A percentile compares a stretch with the other conserved stretches of the same genome.
Conservation (phyloP, 176 grass and related monocot species). For the Hordeum marinum region DNA sequence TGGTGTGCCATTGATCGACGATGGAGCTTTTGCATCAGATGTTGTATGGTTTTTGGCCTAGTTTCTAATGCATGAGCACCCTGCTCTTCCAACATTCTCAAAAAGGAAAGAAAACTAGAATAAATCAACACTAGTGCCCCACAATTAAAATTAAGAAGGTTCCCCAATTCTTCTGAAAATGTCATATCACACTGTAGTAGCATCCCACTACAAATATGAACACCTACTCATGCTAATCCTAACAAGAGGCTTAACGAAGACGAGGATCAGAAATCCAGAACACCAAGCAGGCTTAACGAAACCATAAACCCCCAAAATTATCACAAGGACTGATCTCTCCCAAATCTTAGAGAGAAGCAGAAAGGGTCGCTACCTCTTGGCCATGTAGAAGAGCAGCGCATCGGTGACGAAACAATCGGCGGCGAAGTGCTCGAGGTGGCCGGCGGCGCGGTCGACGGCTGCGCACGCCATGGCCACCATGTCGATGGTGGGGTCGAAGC, state of each 20-base stretch:
- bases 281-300: not conserved
- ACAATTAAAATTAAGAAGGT: not conserved
- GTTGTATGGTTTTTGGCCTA: not conserved
- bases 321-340: not conserved
- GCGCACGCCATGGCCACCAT: constrained; percentile 19
- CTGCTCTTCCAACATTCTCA: not conserved
- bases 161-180: not conserved
- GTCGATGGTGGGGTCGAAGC: constrained; percentile 29
- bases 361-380: not conserved
- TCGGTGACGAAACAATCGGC: constrained; percentile 19
- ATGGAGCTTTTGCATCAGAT: not conserved
- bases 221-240: not conserved
- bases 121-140: not conserved
- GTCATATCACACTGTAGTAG: not conserved
- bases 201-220: not conserved
- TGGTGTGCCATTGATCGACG: not conserved
- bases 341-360: not conserved
- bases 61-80: not conserved
- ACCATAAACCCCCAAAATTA: not conserved
- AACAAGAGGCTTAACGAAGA: not conserved
- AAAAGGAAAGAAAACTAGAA: not conserved
- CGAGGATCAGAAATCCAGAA: not conserved
- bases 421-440: not conserved
- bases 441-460: not conserved
- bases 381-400: not conserved